These are phyloP conservation scores for Ascochyta lentis DNA, from an alignment of 2,329 filamentous ascomycete species.

Conservation along the genomic window DNA sequence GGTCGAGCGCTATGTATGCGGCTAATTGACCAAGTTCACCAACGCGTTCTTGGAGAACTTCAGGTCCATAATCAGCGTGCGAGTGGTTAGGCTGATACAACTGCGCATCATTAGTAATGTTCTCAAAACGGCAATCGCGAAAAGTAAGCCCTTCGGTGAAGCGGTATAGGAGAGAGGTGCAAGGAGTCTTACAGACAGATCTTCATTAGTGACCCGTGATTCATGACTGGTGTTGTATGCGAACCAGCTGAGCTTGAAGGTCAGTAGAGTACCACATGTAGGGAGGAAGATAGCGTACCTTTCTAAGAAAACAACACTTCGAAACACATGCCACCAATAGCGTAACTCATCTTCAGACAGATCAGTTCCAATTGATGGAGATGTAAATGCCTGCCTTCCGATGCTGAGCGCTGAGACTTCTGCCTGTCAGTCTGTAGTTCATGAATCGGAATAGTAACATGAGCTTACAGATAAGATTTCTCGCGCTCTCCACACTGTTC, in stretches of 20 bases:
- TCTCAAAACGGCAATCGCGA: neutral
- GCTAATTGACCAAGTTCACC: slow-evolving; percentile 12
- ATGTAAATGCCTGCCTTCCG: slow-evolving; percentile 4
- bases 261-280: too few species aligned
- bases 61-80: neutral
- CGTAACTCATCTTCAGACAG: neutral
- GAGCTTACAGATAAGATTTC: slow-evolving; percentile 8
- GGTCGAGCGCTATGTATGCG: slow-evolving; percentile 16
- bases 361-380: slow-evolving; percentile 2
- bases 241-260: slow-evolving; percentile 7
- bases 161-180: neutral
- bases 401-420: slow-evolving; percentile 11
- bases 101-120: slow-evolving; percentile 1
- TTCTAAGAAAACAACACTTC: slow-evolving; percentile 12
- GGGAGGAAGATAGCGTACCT: neutral
- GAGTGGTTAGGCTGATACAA: neutral
- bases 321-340: slow-evolving; percentile 13
- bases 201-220: slow-evolving; percentile 10
- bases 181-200: slow-evolving; percentile 11
- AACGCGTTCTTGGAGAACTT: slow-evolving; percentile 4
- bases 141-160: neutral
- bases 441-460: neutral
- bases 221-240: slow-evolving; percentile 12
- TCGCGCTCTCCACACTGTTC: slow-evolving; percentile 7
- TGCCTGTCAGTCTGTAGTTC: neutral